Evolutionary conservation across 768 basidiomycete species (phyloP).

Genomic region (Megacollybia marginata): DNA sequence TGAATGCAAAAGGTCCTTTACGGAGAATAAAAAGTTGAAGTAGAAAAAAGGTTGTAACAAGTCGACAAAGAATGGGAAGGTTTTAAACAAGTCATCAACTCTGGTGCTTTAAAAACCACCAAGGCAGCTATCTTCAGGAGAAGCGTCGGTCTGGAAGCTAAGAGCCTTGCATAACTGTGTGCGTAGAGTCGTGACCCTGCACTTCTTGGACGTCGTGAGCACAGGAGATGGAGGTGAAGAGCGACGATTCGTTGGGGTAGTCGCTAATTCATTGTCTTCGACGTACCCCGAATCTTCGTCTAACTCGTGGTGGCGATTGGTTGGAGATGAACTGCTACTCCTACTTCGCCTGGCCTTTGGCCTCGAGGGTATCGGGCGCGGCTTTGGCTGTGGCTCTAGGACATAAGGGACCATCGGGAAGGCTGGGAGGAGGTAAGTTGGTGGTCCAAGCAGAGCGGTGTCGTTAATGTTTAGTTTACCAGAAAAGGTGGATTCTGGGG

Average conservation of each 20-base stretch:
- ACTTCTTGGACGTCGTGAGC: neutral
- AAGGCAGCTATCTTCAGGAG: too few species aligned
- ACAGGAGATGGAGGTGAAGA: neutral
- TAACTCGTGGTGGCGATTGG: neutral
- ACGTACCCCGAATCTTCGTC: neutral
- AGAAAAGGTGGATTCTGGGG: slow-evolving; percentile 16
- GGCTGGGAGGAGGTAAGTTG: neutral
- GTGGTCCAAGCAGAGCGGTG: neutral
- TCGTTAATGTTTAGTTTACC: neutral
- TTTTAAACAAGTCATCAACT: too few species aligned
- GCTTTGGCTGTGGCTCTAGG: neutral
- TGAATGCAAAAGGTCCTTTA: too few species aligned
- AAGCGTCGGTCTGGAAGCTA: too few species aligned
- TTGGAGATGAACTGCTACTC: neutral
- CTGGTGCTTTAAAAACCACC: too few species aligned
- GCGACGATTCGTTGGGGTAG: neutral
- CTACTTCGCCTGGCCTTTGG: neutral
- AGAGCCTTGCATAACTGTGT: too few species aligned
- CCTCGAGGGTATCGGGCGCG: neutral
- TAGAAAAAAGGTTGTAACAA: too few species aligned
- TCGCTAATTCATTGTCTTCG: neutral
- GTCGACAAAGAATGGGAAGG: too few species aligned
- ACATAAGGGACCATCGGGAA: neutral
- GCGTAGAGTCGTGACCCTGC: too few species aligned
- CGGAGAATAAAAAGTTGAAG: too few species aligned